phyloP scores from a whole-genome alignment of 2,329 filamentous ascomycete species.

The Aspergillus sp. region DNA sequence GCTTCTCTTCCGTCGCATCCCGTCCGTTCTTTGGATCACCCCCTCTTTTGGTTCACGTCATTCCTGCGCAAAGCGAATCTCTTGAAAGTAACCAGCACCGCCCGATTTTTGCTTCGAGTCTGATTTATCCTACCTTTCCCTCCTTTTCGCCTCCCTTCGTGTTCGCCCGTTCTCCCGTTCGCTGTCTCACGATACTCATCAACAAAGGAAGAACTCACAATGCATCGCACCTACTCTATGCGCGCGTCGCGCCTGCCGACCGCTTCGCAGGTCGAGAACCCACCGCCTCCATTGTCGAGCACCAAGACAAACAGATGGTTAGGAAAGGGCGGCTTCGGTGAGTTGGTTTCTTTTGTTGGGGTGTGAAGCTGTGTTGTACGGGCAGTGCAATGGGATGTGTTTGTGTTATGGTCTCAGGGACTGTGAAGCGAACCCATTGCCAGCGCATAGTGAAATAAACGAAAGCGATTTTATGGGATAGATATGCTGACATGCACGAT shows the following conservation, averaged over 20 bases:
- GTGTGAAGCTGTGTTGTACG: not conserved
- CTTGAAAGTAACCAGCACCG: not conserved
- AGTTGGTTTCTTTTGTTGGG: conserved; percentile 31
- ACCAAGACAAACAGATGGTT: conserved; percentile 91
- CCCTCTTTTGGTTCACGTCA: conserved; percentile 23
- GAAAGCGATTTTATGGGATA: not conserved
- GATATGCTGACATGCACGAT: conserved; percentile 10
- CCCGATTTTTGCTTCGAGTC: conserved; percentile 1
- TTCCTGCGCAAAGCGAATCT: conserved; percentile 24
- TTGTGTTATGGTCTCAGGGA: too few relatives aligned
- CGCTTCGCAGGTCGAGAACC: conserved; percentile 85
- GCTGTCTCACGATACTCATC: conserved; percentile 1
- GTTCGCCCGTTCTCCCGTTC: conserved; percentile 2
- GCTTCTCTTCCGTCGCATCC: conserved; percentile 22
- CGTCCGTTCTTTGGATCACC: conserved; percentile 9
- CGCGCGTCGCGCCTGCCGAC: conserved; percentile 94
- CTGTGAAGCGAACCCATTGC: too few relatives aligned
- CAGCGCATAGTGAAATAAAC: too few relatives aligned
- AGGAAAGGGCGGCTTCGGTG: conserved; percentile 79
- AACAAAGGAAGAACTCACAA: conserved; percentile 37
- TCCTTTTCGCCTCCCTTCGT: conserved; percentile 1
- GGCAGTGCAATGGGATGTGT: conserved; percentile 7
- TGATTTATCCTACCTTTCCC: not conserved
- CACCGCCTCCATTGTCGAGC: conserved; percentile 82
- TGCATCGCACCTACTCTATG: conserved; percentile 99